Base-by-base conservation (phyloP, 2,329 filamentous ascomycete species). In the Apiospora koreana region DNA sequence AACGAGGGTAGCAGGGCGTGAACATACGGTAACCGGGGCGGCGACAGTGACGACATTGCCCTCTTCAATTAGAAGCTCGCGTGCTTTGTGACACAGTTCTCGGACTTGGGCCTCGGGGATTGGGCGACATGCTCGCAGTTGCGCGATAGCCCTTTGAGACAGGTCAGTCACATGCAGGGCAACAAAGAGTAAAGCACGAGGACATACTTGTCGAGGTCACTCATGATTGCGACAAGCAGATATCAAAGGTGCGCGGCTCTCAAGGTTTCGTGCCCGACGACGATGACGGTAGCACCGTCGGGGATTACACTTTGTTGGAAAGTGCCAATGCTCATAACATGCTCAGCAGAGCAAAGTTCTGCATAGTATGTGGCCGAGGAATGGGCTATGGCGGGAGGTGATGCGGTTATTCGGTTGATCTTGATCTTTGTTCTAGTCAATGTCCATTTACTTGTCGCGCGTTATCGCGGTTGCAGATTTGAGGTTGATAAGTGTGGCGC, bases 11-110 rank as follows among this genome's bases (percentile, higher is more conserved):
- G 64, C 23, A 38, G 65, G 21, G 48, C 8, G 23, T 68, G 21
- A 48, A 25, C 87, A 69, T 89, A 94, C 92, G 81, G 95, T 98
- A 71, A 98, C 95, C 28, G 95, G 95, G 72, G 95, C 95, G 79
- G 95, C 93, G 72, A 99, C 95, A 23, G 93, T 94, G 74, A 98
- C 95, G 67, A 98, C 95, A 80, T 99, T 98, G 74, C 94, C 95
- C 84, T 99, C 96, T 82, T 98, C 96, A 73, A 99, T 97, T 74
- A 99, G 85, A 69, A 99, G 88, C 85, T 99, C 96, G 74, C 96
- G 90, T 68, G 96, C 96, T 80, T 98, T 98, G 86, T 98, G 95
- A 84, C 96, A 98, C 76, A 99, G 88, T 83, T 99, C 95, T 79
- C 95, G 93, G 72, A 99, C 97, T 84, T 98, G 94, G 50, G 91